These are phyloP conservation scores for Gautieria morchelliformis DNA, from an alignment of 768 basidiomycete genomes.

Conservation along the genomic window DNA sequence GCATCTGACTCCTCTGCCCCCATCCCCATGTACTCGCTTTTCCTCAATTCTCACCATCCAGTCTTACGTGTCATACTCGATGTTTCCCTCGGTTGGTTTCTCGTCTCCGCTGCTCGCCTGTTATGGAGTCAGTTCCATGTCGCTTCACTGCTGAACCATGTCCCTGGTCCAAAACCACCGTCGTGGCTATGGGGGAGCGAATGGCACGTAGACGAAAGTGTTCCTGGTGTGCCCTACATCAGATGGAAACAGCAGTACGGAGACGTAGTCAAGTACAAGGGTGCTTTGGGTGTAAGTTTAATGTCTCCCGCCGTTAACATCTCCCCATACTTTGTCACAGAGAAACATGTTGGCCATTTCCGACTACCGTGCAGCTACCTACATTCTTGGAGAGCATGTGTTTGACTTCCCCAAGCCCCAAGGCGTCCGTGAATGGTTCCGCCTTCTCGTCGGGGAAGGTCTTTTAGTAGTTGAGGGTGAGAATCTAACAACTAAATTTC, in stretches of 20 bases:
- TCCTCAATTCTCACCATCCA: not conserved
- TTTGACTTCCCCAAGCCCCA: slow-evolving; percentile 54
- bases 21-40: not conserved
- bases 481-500: not conserved
- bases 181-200: slow-evolving; percentile 57
- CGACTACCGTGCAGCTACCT: slow-evolving; percentile 42
- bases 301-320: not conserved
- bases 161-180: slow-evolving; percentile 41
- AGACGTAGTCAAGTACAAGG: slow-evolving; percentile 43
- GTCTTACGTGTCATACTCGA: not conserved
- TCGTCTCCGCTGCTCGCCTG: not conserved
- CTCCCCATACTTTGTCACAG: slow-evolving; percentile 21
- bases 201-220: slow-evolving; percentile 41
- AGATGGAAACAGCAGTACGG: slow-evolving; percentile 47
- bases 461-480: slow-evolving; percentile 59
- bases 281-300: slow-evolving; percentile 43
- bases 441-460: slow-evolving; percentile 49
- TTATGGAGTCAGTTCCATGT: not conserved
- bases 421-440: slow-evolving; percentile 58
- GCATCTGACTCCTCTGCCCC: not conserved
- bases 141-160: slow-evolving; percentile 24
- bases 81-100: not conserved
- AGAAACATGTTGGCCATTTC: slow-evolving; percentile 50
- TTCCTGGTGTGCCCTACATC: slow-evolving; percentile 43
- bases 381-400: slow-evolving; percentile 43